phyloP scores from a whole-genome alignment of 768 basidiomycete species.

The Hysterangium stoloniferum region DNA sequence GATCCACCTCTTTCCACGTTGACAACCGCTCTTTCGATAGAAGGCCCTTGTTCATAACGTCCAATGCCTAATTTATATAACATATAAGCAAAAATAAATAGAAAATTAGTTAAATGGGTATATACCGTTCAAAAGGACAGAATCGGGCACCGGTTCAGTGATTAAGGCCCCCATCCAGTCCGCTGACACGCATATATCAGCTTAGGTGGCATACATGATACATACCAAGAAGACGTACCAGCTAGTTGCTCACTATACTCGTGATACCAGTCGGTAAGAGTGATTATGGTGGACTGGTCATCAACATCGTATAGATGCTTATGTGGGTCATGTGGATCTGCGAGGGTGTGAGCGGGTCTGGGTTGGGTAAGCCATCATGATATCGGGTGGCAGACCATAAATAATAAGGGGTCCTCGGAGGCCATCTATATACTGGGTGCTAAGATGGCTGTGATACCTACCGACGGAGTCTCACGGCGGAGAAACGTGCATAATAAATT shows the following conservation, averaged over 20 bases:
- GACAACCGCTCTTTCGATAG: constrained; percentile 28
- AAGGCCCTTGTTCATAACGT: constrained; percentile 29
- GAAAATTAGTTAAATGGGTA: background rate
- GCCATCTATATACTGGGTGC: constrained; percentile 17
- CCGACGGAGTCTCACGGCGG: background rate
- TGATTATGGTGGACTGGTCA: constrained; percentile 40
- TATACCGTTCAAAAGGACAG: constrained; percentile 31
- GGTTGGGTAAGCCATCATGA: background rate
- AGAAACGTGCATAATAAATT: background rate
- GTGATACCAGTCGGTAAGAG: constrained; percentile 40
- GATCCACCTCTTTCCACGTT: constrained; percentile 23
- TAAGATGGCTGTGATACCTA: constrained; percentile 14
- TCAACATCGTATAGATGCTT: constrained; percentile 26
- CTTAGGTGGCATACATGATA: background rate
- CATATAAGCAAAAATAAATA: background rate
- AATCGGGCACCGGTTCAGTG: constrained; percentile 17
- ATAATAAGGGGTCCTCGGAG: constrained; percentile 13
- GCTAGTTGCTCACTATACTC: constrained; percentile 3
- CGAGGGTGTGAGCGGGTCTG: background rate
- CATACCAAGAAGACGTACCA: background rate
- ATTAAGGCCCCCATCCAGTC: constrained; percentile 4
- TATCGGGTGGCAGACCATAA: background rate
- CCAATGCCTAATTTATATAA: constrained; percentile 15
- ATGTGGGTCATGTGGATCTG: constrained; percentile 11
- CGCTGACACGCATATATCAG: background rate